Evolutionary conservation across 805 yeast species (phyloP).

Genomic region (Spathaspora boniae): DNA sequence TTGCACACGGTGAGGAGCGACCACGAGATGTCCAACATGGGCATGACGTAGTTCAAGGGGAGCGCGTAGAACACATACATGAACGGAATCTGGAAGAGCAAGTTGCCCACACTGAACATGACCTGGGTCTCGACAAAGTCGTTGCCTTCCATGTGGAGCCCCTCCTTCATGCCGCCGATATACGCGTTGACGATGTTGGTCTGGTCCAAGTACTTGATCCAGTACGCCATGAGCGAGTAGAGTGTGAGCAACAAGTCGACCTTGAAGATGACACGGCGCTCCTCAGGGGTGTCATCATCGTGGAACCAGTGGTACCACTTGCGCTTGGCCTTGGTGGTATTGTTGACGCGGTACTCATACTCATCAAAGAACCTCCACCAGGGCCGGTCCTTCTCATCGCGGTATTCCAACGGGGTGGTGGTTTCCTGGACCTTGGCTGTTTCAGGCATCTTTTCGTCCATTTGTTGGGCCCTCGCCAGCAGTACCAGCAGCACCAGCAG

Average conservation of each 20-base stretch:
- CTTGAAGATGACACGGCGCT: slow-evolving; percentile 26
- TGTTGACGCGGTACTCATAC: slow-evolving; percentile 52
- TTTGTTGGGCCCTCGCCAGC: slow-evolving; percentile 28
- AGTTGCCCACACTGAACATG: slow-evolving; percentile 56
- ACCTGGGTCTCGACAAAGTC: slow-evolving; percentile 60
- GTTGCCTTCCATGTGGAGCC: slow-evolving; percentile 54
- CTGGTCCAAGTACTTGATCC: slow-evolving; percentile 65
- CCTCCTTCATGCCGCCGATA: slow-evolving; percentile 59
- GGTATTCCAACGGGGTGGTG: slow-evolving; percentile 19
- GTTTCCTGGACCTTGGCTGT: slow-evolving; percentile 56
- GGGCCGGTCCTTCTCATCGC: slow-evolving; percentile 31
- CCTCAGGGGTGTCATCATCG: slow-evolving; percentile 42
- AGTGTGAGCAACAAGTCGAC: slow-evolving; percentile 31
- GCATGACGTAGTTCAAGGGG: slow-evolving; percentile 52
- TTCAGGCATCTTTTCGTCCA: slow-evolving; percentile 51
- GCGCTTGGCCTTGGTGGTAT: slow-evolving; percentile 22
- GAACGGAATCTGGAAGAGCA: slow-evolving; percentile 61
- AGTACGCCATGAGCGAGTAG: slow-evolving; percentile 44
- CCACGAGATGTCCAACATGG: slow-evolving; percentile 63
- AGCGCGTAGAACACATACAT: slow-evolving; percentile 52
- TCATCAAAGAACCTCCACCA: slow-evolving; percentile 48
- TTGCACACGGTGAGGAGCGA: slow-evolving; percentile 59
- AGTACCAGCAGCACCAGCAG: slow-evolving; percentile 2
- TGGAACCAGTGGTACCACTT: slow-evolving; percentile 45
- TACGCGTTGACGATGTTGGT: slow-evolving; percentile 63